Evolutionary conservation across 352 stramenopile species (phyloP), one percentile per base, ranked within the genome.

Genomic region (Globisporangium barbulae): DNA sequence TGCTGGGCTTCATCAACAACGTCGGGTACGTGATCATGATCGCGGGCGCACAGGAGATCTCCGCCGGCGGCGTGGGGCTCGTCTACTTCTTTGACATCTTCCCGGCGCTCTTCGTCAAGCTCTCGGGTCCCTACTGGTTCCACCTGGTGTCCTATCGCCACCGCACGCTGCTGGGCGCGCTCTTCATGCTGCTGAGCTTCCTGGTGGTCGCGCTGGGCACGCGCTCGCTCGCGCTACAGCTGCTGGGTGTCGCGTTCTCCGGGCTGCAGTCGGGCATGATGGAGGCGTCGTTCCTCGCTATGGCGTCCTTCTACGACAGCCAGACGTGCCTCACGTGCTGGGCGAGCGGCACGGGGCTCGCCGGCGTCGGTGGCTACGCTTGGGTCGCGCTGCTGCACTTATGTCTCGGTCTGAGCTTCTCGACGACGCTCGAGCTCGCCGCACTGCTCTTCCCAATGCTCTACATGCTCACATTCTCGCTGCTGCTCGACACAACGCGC

Each of bases 11-110:
- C 42, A 62, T 98, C 44, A 98, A 98, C 75, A 98, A 98, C 69
- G 71, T 95, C 50, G 83, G 79, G 47, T 98, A 97, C 68, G 91
- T 98, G 42, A 88, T 98, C 57, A 98, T 98, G 93, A 94, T 98
- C 63, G 94, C 96, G 0, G 83, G 85, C 48, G 96, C 96, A 30
- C 97, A 98, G 64, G 83, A 91, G 65, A 98, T 98, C 69, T 79
- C 76, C 25, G 81, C 92, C 2, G 91, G 90, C 17, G 93, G 92
- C 48, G 92, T 97, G 35, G 93, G 86, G 1, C 69, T 98, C 39
- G 91, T 98, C 49, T 98, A 97, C 72, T 82, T 98, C 37, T 92
- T 88, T 53, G 96, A 97, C 73, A 90, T 97, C 53, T 83, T 97
- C 48, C 96, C 96, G 1, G 81, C 88, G 17, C 68, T 98, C 2